Evolutionary conservation across 495 filamentous ascomycete species (phyloP).

Genomic region (Penicillium roqueforti): DNA sequence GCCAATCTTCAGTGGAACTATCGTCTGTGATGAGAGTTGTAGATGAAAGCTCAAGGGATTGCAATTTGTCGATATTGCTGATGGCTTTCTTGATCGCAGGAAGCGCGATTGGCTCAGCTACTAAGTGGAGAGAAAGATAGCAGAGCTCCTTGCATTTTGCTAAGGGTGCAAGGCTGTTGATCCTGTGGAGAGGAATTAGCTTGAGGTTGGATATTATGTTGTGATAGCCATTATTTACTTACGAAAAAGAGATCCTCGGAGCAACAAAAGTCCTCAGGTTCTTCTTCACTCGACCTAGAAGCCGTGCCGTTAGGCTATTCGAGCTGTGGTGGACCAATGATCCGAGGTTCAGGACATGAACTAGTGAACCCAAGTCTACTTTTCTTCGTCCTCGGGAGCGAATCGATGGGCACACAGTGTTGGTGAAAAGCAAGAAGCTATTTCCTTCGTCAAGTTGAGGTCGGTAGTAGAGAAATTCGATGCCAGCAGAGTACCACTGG

Average conservation of each 20-base stretch:
- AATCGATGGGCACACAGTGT: constrained; percentile 59
- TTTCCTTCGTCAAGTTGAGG: constrained; percentile 46
- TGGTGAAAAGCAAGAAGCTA: constrained; percentile 56
- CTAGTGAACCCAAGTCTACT: constrained; percentile 50
- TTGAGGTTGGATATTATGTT: neutral
- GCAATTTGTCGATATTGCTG: constrained; percentile 44
- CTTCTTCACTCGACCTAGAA: constrained; percentile 56
- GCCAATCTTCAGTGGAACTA: constrained; percentile 21
- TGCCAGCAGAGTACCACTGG: constrained; percentile 60
- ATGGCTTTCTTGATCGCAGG: constrained; percentile 51
- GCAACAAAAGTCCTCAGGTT: constrained; percentile 60
- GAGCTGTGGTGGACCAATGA: constrained; percentile 61
- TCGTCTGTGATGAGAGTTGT: constrained; percentile 33
- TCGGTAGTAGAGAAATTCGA: constrained; percentile 52
- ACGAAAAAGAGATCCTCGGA: constrained; percentile 61
- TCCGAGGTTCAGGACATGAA: constrained; percentile 55
- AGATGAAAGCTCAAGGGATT: constrained; percentile 53
- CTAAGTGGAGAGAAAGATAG: constrained; percentile 55
- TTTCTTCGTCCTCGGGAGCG: constrained; percentile 45
- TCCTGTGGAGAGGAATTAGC: constrained; percentile 14
- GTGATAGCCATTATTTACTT: constrained; percentile 10
- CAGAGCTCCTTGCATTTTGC: constrained; percentile 56
- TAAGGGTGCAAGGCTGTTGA: constrained; percentile 61
- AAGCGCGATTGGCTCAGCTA: constrained; percentile 52
- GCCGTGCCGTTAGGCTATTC: constrained; percentile 59